A percentile compares a stretch with the other conserved stretches of the same genome.
Evolutionary conservation across 257 asterid genomes (phyloP).

Genomic region (Rehmannia glutinosa): DNA sequence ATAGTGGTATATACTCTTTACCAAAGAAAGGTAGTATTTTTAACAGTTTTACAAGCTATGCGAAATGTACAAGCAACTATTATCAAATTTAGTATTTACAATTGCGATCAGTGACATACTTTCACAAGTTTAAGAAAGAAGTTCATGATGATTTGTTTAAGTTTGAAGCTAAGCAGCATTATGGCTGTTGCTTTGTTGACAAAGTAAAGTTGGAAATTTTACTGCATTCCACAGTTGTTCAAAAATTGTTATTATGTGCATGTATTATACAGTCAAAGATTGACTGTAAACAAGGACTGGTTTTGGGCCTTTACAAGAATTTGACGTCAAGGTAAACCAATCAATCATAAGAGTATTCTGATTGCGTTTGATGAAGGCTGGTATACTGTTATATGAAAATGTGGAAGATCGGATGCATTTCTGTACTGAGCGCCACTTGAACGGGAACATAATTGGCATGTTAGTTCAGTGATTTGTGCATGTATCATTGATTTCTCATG

Average conservation of each 20-base stretch:
- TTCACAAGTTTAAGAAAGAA: not conserved
- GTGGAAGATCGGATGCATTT: not conserved
- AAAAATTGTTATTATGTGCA: not conserved
- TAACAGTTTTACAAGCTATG: conserved; percentile 1
- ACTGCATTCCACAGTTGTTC: not conserved
- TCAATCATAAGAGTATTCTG: not conserved
- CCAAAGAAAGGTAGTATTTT: not conserved
- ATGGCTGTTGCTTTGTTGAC: conserved; percentile 10
- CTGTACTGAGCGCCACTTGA: not conserved
- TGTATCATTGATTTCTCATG: not conserved
- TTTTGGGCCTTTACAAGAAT: not conserved
- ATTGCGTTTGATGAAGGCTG: conserved; percentile 1
- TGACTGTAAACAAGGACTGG: not conserved
- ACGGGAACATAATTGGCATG: not conserved
- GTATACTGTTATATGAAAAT: not conserved
- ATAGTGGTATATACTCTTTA: not conserved
- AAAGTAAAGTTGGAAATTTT: not conserved
- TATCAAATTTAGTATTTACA: not conserved
- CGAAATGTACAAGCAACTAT: not conserved
- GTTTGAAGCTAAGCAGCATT: not conserved
- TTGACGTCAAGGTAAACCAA: not conserved
- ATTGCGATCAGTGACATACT: not conserved
- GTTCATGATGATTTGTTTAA: not conserved
- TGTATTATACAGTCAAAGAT: not conserved
- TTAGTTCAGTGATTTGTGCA: conserved; percentile 4